Conservation (phyloP, 805 yeast genomes). For the Saturnispora serradocipensis region DNA sequence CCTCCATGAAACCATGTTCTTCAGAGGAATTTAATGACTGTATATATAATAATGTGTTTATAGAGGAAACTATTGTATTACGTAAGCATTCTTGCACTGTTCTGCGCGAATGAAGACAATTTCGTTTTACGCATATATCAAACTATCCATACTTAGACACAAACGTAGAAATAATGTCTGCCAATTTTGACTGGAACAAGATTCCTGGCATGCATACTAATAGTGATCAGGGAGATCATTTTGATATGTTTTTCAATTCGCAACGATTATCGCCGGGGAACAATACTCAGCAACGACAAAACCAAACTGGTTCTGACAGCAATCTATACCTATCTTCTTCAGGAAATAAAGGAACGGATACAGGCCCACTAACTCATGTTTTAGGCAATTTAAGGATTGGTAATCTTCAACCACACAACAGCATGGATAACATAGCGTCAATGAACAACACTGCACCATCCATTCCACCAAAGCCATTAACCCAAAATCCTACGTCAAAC, state of each 20-base stretch:
- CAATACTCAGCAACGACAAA: background rate
- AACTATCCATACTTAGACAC: background rate
- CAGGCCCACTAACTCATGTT: background rate
- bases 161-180: conserved; percentile 7
- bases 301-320: background rate
- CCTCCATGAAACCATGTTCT: background rate
- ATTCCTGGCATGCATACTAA: conserved; percentile 16
- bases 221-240: background rate
- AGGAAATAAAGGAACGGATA: background rate
- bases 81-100: background rate
- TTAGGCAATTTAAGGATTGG: background rate
- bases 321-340: background rate
- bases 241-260: background rate
- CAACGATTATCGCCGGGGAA: background rate
- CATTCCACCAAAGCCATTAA: background rate
- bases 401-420: background rate
- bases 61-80: background rate
- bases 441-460: background rate
- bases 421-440: conserved; percentile 7
- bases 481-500: background rate
- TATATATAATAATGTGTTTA: background rate
- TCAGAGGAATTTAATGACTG: background rate
- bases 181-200: conserved; percentile 18
- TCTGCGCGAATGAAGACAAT: background rate
- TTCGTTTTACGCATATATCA: background rate